These are phyloP conservation scores for Hypoxylon sp. DNA, from an alignment of 2,329 filamentous ascomycete genomes.

Conservation along the genomic window DNA sequence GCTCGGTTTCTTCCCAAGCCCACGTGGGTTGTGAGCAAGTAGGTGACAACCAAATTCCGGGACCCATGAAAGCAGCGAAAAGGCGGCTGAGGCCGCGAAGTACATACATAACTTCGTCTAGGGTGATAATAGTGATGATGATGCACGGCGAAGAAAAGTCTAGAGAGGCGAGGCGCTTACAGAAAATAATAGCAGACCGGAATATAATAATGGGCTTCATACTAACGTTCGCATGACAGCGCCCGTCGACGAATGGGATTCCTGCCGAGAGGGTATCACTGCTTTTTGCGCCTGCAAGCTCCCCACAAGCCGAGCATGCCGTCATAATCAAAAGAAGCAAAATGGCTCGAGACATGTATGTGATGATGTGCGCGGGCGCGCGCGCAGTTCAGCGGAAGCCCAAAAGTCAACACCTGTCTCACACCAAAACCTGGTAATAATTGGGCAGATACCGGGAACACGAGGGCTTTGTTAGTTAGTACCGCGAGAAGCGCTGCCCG, in stretches of 20 bases:
- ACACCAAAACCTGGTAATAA: conserved; percentile 10
- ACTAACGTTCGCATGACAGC: conserved; percentile 32
- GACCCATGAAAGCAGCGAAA: conserved; percentile 19
- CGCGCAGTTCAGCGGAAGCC: background rate
- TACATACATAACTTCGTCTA: background rate
- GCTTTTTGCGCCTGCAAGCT: conserved; percentile 5
- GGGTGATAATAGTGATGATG: background rate
- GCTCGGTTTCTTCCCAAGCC: conserved; percentile 26
- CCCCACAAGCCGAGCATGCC: conserved; percentile 35
- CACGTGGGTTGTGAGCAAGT: conserved; percentile 30
- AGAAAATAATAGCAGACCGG: conserved; percentile 24
- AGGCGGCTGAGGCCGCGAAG: conserved; percentile 16
- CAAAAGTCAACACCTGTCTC: conserved; percentile 7
- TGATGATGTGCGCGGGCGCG: conserved; percentile 3
- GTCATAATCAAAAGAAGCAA: conserved; percentile 23
- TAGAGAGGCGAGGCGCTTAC: conserved; percentile 12
- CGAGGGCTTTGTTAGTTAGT: background rate
- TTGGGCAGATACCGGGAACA: conserved; percentile 11
- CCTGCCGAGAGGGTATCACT: conserved; percentile 30
- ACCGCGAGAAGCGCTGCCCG: conserved; percentile 6
- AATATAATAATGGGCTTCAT: conserved; percentile 22
- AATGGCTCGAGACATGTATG: conserved; percentile 17
- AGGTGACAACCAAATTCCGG: conserved; percentile 20
- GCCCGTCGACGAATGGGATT: conserved; percentile 39
- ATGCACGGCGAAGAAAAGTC: background rate